Percentiles rank a stretch among this genome's conserved stretches.
Conservation (phyloP, 1,139 yeast species). For the Pichia sp. region DNA sequence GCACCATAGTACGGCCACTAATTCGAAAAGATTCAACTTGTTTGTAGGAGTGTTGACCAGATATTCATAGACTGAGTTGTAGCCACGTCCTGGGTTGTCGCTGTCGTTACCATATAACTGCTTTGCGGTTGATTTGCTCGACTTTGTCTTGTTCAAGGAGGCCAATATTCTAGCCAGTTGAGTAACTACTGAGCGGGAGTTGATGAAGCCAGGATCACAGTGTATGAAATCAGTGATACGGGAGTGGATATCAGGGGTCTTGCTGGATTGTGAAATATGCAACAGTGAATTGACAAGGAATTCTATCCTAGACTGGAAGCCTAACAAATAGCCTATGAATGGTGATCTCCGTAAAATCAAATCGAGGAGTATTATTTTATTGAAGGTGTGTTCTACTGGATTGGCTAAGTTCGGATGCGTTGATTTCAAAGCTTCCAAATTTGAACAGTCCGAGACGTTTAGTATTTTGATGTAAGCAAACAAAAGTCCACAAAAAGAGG, state of each 20-base stretch:
- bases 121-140: slow-evolving; percentile 12
- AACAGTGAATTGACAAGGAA: slow-evolving; percentile 5
- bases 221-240: slow-evolving; percentile 8
- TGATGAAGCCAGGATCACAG: slow-evolving; percentile 11
- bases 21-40: slow-evolving; percentile 17
- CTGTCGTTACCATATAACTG: slow-evolving; percentile 8
- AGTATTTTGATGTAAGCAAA: slow-evolving; percentile 8
- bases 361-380: slow-evolving; percentile 12
- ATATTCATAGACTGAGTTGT: slow-evolving; percentile 18
- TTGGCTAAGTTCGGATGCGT: slow-evolving; percentile 4
- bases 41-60: slow-evolving; percentile 14
- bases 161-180: slow-evolving; percentile 12
- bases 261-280: not conserved
- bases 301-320: slow-evolving; percentile 7
- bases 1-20: slow-evolving; percentile 13
- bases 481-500: slow-evolving; percentile 1
- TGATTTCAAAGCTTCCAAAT: not conserved
- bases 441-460: slow-evolving; percentile 5
- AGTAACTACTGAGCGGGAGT: slow-evolving; percentile 4
- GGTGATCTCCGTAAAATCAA: slow-evolving; percentile 14
- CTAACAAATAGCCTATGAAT: slow-evolving; percentile 10
- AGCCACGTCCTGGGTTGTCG: slow-evolving; percentile 10
- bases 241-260: slow-evolving; percentile 1
- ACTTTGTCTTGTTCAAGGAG: slow-evolving; percentile 14
- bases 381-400: slow-evolving; percentile 12